Conservation (phyloP, 2,329 filamentous ascomycete genomes). For the Cytospora piceicola region DNA sequence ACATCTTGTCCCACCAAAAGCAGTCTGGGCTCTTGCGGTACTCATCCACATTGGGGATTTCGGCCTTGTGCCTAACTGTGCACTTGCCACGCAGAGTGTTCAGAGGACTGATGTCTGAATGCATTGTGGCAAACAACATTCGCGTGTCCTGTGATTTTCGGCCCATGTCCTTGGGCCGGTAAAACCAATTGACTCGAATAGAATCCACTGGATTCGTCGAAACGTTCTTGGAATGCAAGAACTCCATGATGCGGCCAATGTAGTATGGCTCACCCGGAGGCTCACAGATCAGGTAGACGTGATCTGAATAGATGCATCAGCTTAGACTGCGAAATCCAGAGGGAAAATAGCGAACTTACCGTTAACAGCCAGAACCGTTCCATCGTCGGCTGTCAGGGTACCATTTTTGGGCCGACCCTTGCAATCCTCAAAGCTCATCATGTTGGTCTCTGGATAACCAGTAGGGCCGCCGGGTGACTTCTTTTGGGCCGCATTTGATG, state of each 20-base stretch:
- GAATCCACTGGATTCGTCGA: slow-evolving; percentile 76
- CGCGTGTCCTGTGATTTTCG: slow-evolving; percentile 90
- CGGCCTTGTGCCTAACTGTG: slow-evolving; percentile 82
- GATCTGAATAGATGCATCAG: slow-evolving; percentile 47
- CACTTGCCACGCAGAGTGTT: slow-evolving; percentile 93
- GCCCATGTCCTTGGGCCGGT: slow-evolving; percentile 92
- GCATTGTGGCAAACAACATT: slow-evolving; percentile 94
- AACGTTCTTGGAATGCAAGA: slow-evolving; percentile 81
- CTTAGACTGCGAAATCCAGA: slow-evolving; percentile 9
- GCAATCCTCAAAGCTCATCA: slow-evolving; percentile 83
- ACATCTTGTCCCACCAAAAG: slow-evolving; percentile 98
- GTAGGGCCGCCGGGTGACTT: slow-evolving; percentile 33
- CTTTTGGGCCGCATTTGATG: slow-evolving; percentile 36
- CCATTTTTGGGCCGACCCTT: slow-evolving; percentile 72
- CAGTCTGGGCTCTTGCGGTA: slow-evolving; percentile 84
- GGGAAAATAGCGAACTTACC: slow-evolving; percentile 61
- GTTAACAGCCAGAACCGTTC: slow-evolving; percentile 80
- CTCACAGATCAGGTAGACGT: slow-evolving; percentile 96
- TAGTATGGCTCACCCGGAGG: slow-evolving; percentile 98
- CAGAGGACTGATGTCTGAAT: slow-evolving; percentile 93
- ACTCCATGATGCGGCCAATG: slow-evolving; percentile 97
- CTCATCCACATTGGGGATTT: slow-evolving; percentile 80
- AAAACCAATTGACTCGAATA: slow-evolving; percentile 98
- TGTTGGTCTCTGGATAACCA: slow-evolving; percentile 71
- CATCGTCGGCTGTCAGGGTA: slow-evolving; percentile 86